A percentile compares a stretch with the other conserved stretches of the same genome.
These are phyloP conservation scores for Auricularia auricula-judae DNA, from an alignment of 768 basidiomycete species.

Conservation along the genomic window DNA sequence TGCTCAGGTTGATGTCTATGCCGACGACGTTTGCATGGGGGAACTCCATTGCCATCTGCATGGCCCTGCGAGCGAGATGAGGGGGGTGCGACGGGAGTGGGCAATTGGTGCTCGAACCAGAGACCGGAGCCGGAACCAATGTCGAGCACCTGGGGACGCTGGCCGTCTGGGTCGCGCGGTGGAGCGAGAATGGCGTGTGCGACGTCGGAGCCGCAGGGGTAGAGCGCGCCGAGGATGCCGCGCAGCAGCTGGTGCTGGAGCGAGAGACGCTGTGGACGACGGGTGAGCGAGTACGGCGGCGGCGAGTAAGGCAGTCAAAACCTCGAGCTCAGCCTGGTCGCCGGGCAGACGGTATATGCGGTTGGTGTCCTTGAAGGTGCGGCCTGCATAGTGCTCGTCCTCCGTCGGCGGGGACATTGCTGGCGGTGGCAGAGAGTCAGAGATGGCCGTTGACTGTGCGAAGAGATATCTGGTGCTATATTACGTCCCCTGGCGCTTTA, in stretches of 20 bases:
- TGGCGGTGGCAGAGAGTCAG: neutral
- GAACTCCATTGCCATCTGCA: conserved; percentile 5
- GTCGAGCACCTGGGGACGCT: neutral
- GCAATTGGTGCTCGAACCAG: neutral
- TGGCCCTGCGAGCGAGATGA: neutral
- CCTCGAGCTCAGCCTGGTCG: neutral
- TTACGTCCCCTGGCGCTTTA: no score
- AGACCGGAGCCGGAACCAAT: neutral
- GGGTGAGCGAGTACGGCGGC: neutral
- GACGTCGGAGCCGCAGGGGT: neutral
- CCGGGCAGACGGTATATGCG: neutral
- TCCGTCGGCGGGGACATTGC: neutral
- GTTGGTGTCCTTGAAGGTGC: neutral
- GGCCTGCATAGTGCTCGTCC: neutral
- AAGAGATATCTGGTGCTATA: no score
- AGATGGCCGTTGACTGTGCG: neutral
- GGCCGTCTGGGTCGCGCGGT: neutral
- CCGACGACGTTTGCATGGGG: conserved; percentile 3
- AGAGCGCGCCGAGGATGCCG: neutral
- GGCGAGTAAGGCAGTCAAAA: neutral
- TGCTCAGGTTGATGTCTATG: neutral
- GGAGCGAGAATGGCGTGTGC: neutral
- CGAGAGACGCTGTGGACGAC: neutral
- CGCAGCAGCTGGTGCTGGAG: neutral
- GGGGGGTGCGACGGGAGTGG: neutral